Evolutionary conservation across 768 basidiomycete species (phyloP), one percentile per base, ranked within the genome.

Genomic region (Gyrodon lividus): DNA sequence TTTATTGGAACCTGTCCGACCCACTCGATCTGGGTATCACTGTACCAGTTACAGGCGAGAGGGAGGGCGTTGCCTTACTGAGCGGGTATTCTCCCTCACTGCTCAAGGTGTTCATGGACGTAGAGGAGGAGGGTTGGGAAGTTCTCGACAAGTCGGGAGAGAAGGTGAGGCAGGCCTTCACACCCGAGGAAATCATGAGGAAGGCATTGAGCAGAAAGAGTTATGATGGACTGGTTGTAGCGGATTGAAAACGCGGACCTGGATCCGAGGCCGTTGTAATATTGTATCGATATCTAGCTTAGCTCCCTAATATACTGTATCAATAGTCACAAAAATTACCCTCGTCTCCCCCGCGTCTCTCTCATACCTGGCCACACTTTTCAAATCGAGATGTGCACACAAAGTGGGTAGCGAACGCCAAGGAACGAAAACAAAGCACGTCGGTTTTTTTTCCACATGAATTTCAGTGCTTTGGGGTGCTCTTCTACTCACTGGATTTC

Each of bases 101-200:
- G 77, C 66, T 89, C 72, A 89, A 88, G 72, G 74, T 82, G 51
- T 88, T 89, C 59, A 80, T 89, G 77, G 82, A 78, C 10, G 79
- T 77, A 9, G 73, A 64, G 19, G 72, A 69, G 33, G 61, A 61
- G 46, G 62, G 53, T 12, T 73, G 72, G 69, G 71, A 74, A 60
- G 66, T 73, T 13, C 63, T 72, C 24, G 70, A 72, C 13, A 65
- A 66, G 37, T 59, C 57, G 43, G 62, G 53, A 19, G 38, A 47
- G 35, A 57, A 57, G 49, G 63, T 59, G 26, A 71, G 66, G 52
- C 62, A 64, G 35, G 56, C 57, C 20, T 72, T 78, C 45, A 75
- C 69, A 26, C 79, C 78, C 6, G 52, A 69, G 23, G 72, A 70
- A 53, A 57, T 76, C 26, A 77, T 79, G 77, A 74, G 70, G 68